phyloP scores from a whole-genome alignment of 1,284 basidiomycete species.

The Abortiporus biennis region DNA sequence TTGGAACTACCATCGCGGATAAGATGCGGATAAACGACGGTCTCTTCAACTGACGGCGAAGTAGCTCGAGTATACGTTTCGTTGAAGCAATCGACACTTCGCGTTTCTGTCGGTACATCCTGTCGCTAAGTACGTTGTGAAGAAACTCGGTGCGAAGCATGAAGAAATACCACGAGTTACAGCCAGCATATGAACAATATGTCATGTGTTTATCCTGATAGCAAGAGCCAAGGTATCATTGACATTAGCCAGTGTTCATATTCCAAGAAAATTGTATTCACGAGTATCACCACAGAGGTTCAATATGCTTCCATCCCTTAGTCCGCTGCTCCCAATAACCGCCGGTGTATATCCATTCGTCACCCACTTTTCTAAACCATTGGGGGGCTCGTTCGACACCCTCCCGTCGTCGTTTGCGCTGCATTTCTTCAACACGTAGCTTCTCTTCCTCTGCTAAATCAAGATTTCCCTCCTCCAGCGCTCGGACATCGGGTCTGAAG shows the following conservation, averaged over 20 bases:
- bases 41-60: too few relatives aligned
- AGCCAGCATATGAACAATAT: slow-evolving; percentile 5
- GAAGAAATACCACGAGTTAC: neutral
- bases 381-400: slow-evolving; percentile 52
- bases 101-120: too few relatives aligned
- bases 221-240: slow-evolving; percentile 1
- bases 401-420: slow-evolving; percentile 57
- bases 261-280: slow-evolving; percentile 2
- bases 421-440: slow-evolving; percentile 65
- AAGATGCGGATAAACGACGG: slow-evolving; percentile 23
- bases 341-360: slow-evolving; percentile 71
- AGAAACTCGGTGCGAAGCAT: neutral
- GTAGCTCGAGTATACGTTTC: too few relatives aligned
- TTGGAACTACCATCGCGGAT: slow-evolving; percentile 11
- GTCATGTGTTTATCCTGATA: neutral
- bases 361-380: slow-evolving; percentile 70
- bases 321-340: slow-evolving; percentile 80
- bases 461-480: slow-evolving; percentile 78
- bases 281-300: slow-evolving; percentile 55
- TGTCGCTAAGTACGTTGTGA: slow-evolving; percentile 1
- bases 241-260: slow-evolving; percentile 9
- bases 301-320: slow-evolving; percentile 53
- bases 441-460: slow-evolving; percentile 79
- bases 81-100: too few relatives aligned
- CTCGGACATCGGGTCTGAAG: slow-evolving; percentile 79